Conservation (phyloP, 352 stramenopile genomes). For the Pythium volutum region DNA sequence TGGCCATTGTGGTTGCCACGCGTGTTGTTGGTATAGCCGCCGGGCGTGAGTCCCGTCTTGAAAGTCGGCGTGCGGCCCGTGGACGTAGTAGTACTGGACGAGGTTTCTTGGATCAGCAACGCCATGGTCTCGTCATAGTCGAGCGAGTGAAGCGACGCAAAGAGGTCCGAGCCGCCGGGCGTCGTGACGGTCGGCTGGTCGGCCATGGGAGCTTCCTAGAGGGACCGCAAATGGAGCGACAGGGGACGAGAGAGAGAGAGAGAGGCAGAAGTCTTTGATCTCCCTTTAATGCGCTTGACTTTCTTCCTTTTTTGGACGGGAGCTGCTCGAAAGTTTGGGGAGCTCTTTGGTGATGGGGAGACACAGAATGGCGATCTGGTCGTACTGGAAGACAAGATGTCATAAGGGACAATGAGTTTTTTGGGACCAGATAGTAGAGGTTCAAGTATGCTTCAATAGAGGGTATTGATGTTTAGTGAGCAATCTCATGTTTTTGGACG, state of each 20-base stretch:
- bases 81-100: not conserved
- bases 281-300: too few relatives aligned
- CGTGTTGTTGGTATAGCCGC: not conserved
- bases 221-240: too few relatives aligned
- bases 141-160: conserved; percentile 17
- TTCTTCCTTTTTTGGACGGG: not conserved
- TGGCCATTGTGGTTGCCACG: not conserved
- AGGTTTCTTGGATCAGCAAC: conserved; percentile 22
- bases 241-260: not conserved
- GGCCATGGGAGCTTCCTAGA: too few relatives aligned
- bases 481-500: not conserved
- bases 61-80: conserved; percentile 5
- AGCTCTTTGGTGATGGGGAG: not conserved
- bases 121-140: conserved; percentile 28
- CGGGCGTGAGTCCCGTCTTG: conserved; percentile 15
- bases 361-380: not conserved
- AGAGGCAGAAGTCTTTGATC: not conserved
- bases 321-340: not conserved
- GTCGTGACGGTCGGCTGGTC: conserved; percentile 28
- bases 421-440: conserved; percentile 1
- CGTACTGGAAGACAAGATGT: conserved; percentile 11
- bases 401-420: conserved; percentile 25
- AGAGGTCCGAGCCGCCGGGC: conserved; percentile 28
- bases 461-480: too few relatives aligned
- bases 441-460: conserved; percentile 3